Percentiles rank a stretch among this genome's conserved stretches.
Conservation (phyloP, 2,329 filamentous ascomycete genomes). For the Penicillium fuscoglaucum region DNA sequence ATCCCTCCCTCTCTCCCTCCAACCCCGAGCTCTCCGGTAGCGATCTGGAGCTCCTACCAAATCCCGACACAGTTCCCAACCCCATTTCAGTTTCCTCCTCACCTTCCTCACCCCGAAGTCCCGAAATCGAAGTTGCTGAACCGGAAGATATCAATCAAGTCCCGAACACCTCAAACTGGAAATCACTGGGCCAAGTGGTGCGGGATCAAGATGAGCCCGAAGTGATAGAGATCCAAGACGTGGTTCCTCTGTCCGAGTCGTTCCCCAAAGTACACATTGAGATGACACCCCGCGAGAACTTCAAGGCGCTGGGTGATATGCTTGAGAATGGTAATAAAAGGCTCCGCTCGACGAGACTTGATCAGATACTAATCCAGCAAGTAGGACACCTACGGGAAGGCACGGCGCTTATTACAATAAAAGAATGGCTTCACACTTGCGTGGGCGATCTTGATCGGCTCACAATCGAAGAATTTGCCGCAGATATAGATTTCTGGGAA, state of each 20-base stretch:
- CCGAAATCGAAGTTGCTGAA: slow-evolving; percentile 52
- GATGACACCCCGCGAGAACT: slow-evolving; percentile 33
- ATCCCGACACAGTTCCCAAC: slow-evolving; percentile 25
- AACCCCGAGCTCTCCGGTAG: slow-evolving; percentile 11
- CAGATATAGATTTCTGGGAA: slow-evolving; percentile 49
- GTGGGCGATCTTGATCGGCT: slow-evolving; percentile 36
- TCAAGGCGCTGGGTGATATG: slow-evolving; percentile 34
- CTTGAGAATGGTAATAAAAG: slow-evolving; percentile 40
- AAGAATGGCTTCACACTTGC: slow-evolving; percentile 47
- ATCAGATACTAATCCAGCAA: slow-evolving; percentile 6
- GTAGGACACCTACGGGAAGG: slow-evolving; percentile 35
- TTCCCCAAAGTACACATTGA: slow-evolving; percentile 40
- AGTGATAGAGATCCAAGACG: slow-evolving; percentile 39
- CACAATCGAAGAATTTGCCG: slow-evolving; percentile 35
- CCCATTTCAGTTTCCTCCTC: slow-evolving; percentile 47
- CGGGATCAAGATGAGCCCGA: slow-evolving; percentile 34
- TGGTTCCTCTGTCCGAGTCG: slow-evolving; percentile 33
- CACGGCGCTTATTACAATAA: slow-evolving; percentile 37
- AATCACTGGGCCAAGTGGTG: slow-evolving; percentile 37
- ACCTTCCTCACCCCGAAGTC: slow-evolving; percentile 40
- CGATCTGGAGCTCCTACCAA: slow-evolving; percentile 12
- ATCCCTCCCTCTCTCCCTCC: slow-evolving; percentile 14
- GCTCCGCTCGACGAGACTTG: not conserved
- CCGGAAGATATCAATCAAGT: slow-evolving; percentile 53
- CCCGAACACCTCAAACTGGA: slow-evolving; percentile 48